Percentiles rank a stretch among this genome's conserved stretches.
Evolutionary conservation across 2,329 filamentous ascomycete genomes (phyloP).

Genomic region (Penicillium hordei): DNA sequence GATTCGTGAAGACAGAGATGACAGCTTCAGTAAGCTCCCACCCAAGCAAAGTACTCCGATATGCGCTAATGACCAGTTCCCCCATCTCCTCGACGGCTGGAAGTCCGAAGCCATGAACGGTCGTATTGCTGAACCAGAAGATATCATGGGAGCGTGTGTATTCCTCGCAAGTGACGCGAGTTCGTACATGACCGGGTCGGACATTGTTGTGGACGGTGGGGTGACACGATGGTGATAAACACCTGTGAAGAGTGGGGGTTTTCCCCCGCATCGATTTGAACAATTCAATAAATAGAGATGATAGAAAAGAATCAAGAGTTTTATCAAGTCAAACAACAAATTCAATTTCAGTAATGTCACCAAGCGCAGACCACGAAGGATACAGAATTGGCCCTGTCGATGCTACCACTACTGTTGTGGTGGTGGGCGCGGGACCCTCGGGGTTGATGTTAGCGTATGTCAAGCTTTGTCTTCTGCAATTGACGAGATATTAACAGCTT

Average conservation of each 20-base stretch:
- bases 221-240: conserved; percentile 37
- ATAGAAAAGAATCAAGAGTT: not conserved
- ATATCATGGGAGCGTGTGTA: conserved; percentile 52
- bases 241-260: conserved; percentile 16
- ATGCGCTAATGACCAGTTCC: conserved; percentile 35
- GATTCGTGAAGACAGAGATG: conserved; percentile 40
- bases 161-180: conserved; percentile 53
- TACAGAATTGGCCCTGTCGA: conserved; percentile 21
- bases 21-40: conserved; percentile 31
- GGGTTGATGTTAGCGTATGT: conserved; percentile 47
- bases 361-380: conserved; percentile 30
- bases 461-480: conserved; percentile 14
- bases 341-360: conserved; percentile 27
- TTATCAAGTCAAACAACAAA: not conserved
- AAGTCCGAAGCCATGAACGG: conserved; percentile 52
- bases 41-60: not conserved
- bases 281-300: conserved; percentile 1
- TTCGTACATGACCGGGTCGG: conserved; percentile 47
- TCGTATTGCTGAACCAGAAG: conserved; percentile 50
- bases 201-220: conserved; percentile 51
- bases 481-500: conserved; percentile 17
- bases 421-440: conserved; percentile 47
- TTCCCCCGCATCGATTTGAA: conserved; percentile 2
- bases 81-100: conserved; percentile 51
- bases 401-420: conserved; percentile 31